Percentiles rank a stretch among this genome's conserved stretches.
Conservation (phyloP, 192 early-diverging fungal genomes). For the Mortierella alpina region DNA sequence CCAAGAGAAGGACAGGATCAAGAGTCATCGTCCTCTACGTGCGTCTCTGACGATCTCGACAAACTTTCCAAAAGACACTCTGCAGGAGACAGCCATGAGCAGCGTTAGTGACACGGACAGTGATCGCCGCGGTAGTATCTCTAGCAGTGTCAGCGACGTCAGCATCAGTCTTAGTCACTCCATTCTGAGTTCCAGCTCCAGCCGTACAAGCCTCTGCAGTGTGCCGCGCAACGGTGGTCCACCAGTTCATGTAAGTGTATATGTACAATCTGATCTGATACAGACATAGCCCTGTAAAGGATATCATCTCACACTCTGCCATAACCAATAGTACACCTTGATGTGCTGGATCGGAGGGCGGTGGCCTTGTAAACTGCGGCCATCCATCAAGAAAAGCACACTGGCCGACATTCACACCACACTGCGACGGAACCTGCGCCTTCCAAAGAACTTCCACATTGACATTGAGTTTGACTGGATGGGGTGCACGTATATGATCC, state of each 20-base stretch:
- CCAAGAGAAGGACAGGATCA: too few species aligned
- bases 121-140: constrained; percentile 13
- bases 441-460: constrained; percentile 6
- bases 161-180: constrained; percentile 6
- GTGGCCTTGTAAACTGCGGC: constrained; percentile 23
- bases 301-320: neutral
- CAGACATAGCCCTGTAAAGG: neutral
- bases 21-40: too few species aligned
- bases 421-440: constrained; percentile 11
- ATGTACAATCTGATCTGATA: too few species aligned
- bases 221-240: constrained; percentile 20
- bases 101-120: constrained; percentile 12
- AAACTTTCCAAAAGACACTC: neutral
- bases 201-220: neutral
- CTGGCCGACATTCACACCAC: constrained; percentile 11
- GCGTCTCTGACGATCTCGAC: constrained; percentile 8
- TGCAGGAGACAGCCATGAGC: constrained; percentile 16
- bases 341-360: constrained; percentile 34
- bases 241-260: constrained; percentile 13
- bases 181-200: neutral
- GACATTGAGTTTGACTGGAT: constrained; percentile 28
- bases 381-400: constrained; percentile 13
- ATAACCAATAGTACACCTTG: constrained; percentile 15
- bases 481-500: constrained; percentile 24
- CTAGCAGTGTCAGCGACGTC: constrained; percentile 15